These are phyloP conservation scores for Carex kokanica DNA, from an alignment of 176 grass and related monocot species.

Conservation along the genomic window DNA sequence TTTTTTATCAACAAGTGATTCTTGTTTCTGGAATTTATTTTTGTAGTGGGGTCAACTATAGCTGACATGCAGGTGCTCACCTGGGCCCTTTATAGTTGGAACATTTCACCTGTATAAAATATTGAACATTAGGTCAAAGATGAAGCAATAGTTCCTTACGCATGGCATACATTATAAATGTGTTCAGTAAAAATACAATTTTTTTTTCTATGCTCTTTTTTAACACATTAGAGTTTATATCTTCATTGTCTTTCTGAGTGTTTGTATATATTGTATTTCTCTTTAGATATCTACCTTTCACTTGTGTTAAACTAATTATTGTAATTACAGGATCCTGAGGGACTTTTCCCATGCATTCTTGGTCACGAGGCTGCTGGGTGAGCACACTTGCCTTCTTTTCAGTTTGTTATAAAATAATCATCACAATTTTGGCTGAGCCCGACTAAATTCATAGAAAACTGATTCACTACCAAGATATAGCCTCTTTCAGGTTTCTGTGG, in stretches of 20 bases:
- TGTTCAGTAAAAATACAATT: no score
- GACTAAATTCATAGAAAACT: background rate
- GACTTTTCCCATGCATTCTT: slow-evolving; percentile 97
- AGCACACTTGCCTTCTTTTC: background rate
- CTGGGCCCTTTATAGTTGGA: background rate
- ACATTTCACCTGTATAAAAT: background rate
- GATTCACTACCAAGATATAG: background rate
- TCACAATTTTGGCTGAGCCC: background rate
- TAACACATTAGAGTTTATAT: background rate
- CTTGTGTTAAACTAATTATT: slow-evolving; percentile 13
- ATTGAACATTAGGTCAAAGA: background rate
- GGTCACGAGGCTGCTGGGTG: slow-evolving; percentile 97
- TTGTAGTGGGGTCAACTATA: background rate
- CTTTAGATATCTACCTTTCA: background rate
- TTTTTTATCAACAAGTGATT: background rate
- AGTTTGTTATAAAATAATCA: background rate
- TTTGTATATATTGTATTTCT: background rate
- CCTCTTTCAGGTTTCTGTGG: background rate
- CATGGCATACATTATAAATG: background rate
- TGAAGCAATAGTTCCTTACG: background rate
- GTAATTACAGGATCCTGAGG: slow-evolving; percentile 78
- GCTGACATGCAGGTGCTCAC: background rate
- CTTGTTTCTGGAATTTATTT: background rate
- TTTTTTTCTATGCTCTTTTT: background rate
- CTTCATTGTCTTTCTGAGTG: background rate